Base-by-base conservation (phyloP, 2,329 filamentous ascomycete genomes). In the Furcasterigmium furcatum region DNA sequence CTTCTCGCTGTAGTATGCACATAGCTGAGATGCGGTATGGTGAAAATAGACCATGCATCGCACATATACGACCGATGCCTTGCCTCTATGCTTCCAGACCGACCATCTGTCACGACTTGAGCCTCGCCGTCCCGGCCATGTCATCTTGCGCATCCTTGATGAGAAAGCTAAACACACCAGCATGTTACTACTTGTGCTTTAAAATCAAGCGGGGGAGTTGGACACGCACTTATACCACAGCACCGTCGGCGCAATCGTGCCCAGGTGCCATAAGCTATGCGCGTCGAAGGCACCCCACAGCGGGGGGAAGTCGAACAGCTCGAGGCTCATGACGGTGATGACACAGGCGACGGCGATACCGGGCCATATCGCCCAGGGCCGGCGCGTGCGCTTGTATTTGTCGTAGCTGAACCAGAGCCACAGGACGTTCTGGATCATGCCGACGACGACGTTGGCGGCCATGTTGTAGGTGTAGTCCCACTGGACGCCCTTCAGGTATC, bases 401-500 rank as follows among this genome's bases (percentile, higher is more conserved):
- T 72, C 71, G 55, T 87, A 80, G 62, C 87, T 91, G 67, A 95
- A 96, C 65, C 80, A 87, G 36, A 77, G 88, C 94, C 94, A 97
- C 47, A 97, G 69, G 4, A 84, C 43, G 58, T 97, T 96, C 61
- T 91, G 85, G 5, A 91, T 65, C 34, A 91, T 73, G 4, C 94
- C 94, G 10, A 87, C 80, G 4, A 79, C 82, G 18, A 99, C 88
- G 59, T 97, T 99, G 43, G 91, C 94, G 2, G 87, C 83, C 91
- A 99, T 97, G 64, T 99, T 99, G 71, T 99, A 99, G 5, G 86
- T 87, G 64, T 99, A 99, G 66, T 97, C 88, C 88, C 94, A 99
- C 16, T 77, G 74, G 74, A 91, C 88, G 55, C 90, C 81, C 60
- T 86, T 89, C 45, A 99, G 76, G 64, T 96, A 99, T 38, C 73